Base-by-base conservation (phyloP, 1,284 basidiomycete genomes). In the Malassezia arunalokei region DNA sequence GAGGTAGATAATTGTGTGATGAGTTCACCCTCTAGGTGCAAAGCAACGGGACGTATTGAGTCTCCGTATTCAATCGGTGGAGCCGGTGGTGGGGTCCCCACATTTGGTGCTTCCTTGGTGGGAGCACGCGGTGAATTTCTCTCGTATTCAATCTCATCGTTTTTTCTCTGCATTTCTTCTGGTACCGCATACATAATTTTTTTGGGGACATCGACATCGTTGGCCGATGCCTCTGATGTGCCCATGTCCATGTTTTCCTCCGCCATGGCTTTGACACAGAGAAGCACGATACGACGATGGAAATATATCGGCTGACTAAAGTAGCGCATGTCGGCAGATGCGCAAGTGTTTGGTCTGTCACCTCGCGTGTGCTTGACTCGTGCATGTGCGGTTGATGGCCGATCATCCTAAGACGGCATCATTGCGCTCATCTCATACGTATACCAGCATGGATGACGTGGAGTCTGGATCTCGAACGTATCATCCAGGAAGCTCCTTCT, bases 1-100 rank as follows among this genome's bases (percentile, higher is more conserved):
- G 68, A 71, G 2, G 70, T 73, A 9, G 70, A 73, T 1, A 69
- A 59, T 46, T 71, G 67, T 1, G 61, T 68, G 58, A 73, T 66
- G n/a, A 68, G 68, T 8, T 40, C 31, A 3, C 70, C 70, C 37
- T 65, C 52, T 24, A 73, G 55, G 49, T 69, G 62, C 8, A 73
- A 57, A 6, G 63, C 66, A 1, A 58, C 56, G 28, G 62, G 56
- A 5, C 65, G 60, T 20, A 73, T 47, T 41, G 66, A 60, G 35
- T 51, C 51, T 11, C 61, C 60, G 20, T 49, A 41, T 37, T 64
- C 64, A 20, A 66, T 55, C 8, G 54, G 41, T 7, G 66, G 62
- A 5, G 56, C 57, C 9, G 57, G 49, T 9, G 57, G 55, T 27
- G 44, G 24, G 15, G 14, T 30, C 39, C 52, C 47, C 3, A 42